These are phyloP conservation scores for Lactarius akahatsu DNA, from an alignment of 768 basidiomycete genomes.

Conservation along the genomic window DNA sequence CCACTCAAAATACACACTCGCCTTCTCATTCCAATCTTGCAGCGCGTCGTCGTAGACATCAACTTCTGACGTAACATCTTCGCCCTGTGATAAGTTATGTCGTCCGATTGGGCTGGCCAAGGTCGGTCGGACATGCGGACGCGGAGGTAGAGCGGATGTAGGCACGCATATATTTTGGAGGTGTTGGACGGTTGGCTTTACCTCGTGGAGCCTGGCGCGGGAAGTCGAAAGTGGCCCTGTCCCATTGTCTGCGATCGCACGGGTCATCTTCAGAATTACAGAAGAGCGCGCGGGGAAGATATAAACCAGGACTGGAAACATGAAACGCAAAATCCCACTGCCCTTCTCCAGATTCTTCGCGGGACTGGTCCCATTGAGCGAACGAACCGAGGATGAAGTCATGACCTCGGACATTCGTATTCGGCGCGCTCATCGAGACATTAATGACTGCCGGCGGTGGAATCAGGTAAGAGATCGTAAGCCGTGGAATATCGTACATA, in stretches of 20 bases:
- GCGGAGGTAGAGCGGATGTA: slow-evolving; percentile 35
- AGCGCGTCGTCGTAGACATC: slow-evolving; percentile 37
- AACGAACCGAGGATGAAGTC: slow-evolving; percentile 17
- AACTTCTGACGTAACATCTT: background rate
- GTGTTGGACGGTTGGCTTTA: slow-evolving; percentile 32
- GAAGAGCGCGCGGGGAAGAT: slow-evolving; percentile 10
- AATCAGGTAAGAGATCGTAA: slow-evolving; percentile 29
- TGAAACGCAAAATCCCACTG: slow-evolving; percentile 29
- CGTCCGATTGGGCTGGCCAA: slow-evolving; percentile 13
- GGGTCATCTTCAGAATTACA: background rate
- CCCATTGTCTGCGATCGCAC: slow-evolving; percentile 6
- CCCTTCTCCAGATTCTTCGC: slow-evolving; percentile 25
- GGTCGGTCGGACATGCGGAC: slow-evolving; percentile 29
- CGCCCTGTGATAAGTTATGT: background rate
- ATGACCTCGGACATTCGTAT: slow-evolving; percentile 20
- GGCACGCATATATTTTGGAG: slow-evolving; percentile 45
- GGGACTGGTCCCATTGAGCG: slow-evolving; percentile 22
- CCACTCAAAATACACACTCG: slow-evolving; percentile 64
- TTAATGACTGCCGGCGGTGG: slow-evolving; percentile 8
- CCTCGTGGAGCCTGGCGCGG: slow-evolving; percentile 18
- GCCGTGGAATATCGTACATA: slow-evolving; percentile 41
- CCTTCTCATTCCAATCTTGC: slow-evolving; percentile 52
- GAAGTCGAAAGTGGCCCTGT: slow-evolving; percentile 5
- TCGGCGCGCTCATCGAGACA: slow-evolving; percentile 13
- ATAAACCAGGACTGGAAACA: slow-evolving; percentile 18